Evolutionary conservation across 345 rosid species (phyloP), one percentile per base, ranked within the genome.

Genomic region (Moricandia arvensis): DNA sequence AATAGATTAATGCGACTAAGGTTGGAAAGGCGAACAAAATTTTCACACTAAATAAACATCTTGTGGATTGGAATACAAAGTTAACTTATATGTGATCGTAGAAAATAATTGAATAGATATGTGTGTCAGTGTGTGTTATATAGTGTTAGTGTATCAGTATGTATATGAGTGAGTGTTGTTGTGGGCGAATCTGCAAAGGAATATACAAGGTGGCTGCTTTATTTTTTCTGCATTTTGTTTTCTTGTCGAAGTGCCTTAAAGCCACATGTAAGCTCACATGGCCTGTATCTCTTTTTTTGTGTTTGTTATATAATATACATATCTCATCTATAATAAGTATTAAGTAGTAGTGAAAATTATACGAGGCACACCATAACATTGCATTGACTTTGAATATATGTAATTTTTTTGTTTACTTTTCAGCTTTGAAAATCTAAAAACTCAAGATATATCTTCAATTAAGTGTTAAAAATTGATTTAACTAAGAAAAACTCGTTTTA

Each of bases 131-230:
- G 29, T 62, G 24, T 21, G 29, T 62, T 8, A 51, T 51, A 16
- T 27, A 57, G 37, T 45, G 51, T 66, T 38, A 55, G 47, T 75
- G 18, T 30, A 3, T 21, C 24, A 21, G 24, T n/a, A n/a, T 59
- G n/a, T 51, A 35, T 15, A 26, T 76, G 26, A 4, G 29, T 70
- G 71, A 63, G 75, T 77, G 80, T 77, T 77, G 66, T 63, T 62
- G 80, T 69, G 75, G 75, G 64, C 62, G 70, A 76, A 76, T 76
- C 79, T 53, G 69, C 47, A 54, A 63, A 76, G 66, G 71, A 70
- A 47, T 72, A 59, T 77, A 72, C 76, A 71, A 65, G 72, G 63
- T 71, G 80, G 76, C 57, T 76, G 75, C 75, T 76, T 72, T 72
- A 43, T 16, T 74, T 35, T 43, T 37, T 4, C 13, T 66, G 72